Conservation (phyloP, 2,329 filamentous ascomycete species). For the Torrubiella hemipterigena region DNA sequence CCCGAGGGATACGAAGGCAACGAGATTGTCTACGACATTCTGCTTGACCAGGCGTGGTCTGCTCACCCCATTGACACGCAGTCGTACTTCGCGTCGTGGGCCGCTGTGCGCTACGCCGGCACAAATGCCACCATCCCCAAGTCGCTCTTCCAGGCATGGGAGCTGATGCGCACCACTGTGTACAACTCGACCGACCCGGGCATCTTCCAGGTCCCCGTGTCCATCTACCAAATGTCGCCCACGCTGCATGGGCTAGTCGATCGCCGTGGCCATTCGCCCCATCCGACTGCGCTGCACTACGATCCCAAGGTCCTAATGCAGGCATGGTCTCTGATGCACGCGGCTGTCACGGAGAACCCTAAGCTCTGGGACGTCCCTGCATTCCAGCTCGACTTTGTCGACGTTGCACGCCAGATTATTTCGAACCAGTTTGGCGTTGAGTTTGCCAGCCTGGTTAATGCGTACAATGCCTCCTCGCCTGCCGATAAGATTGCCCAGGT, state of each 20-base stretch:
- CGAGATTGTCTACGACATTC: conserved; percentile 33
- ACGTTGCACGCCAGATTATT: conserved; percentile 33
- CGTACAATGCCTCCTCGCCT: conserved; percentile 14
- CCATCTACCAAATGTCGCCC: conserved; percentile 31
- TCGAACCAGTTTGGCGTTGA: conserved; percentile 27
- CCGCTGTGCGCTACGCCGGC: conserved; percentile 22
- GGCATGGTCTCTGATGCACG: conserved; percentile 24
- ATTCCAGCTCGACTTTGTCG: conserved; percentile 31
- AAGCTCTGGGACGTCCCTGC: conserved; percentile 24
- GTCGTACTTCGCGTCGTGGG: conserved; percentile 32
- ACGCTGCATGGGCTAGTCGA: conserved; percentile 23
- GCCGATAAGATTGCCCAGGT: background rate
- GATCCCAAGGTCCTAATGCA: conserved; percentile 18
- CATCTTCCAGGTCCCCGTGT: conserved; percentile 24
- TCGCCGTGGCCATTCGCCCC: conserved; percentile 18
- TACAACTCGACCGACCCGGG: conserved; percentile 9
- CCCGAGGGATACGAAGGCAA: conserved; percentile 37
- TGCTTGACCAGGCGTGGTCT: conserved; percentile 36
- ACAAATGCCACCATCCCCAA: conserved; percentile 2
- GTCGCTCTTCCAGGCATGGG: conserved; percentile 4
- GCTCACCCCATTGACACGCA: conserved; percentile 24
- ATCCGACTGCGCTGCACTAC: conserved; percentile 28
- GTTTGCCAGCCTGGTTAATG: conserved; percentile 20
- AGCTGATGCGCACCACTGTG: conserved; percentile 4
- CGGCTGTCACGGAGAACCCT: conserved; percentile 17